These are phyloP conservation scores for Puccinia horiana DNA, from an alignment of 1,284 basidiomycete species.

Conservation along the genomic window DNA sequence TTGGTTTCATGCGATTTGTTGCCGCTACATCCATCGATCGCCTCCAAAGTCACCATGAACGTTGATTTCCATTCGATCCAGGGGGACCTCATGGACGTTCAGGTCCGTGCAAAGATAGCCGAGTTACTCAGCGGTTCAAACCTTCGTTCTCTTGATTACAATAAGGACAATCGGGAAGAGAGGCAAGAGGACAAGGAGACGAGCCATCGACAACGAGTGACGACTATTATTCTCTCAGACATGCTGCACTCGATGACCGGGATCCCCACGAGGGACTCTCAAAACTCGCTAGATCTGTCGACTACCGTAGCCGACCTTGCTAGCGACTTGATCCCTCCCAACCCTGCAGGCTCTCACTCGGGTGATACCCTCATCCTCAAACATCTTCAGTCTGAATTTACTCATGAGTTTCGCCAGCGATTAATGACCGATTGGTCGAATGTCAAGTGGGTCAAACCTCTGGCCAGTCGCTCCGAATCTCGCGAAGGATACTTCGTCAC, in stretches of 20 bases:
- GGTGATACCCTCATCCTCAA: constrained; percentile 33
- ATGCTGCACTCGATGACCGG: constrained; percentile 33
- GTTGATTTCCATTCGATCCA: constrained; percentile 17
- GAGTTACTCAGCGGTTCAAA: constrained; percentile 9
- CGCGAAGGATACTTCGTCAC: constrained; percentile 47
- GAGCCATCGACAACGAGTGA: background rate
- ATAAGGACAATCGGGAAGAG: background rate
- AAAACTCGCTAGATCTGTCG: constrained; percentile 29
- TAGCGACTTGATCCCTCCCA: background rate
- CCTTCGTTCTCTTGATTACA: background rate
- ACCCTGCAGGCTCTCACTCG: background rate
- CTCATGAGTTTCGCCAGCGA: constrained; percentile 10
- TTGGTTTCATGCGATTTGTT: constrained; percentile 39
- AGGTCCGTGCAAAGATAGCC: background rate
- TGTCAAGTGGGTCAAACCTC: constrained; percentile 44
- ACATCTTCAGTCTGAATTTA: constrained; percentile 44
- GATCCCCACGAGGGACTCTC: constrained; percentile 28
- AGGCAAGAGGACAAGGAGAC: background rate
- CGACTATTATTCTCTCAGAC: constrained; percentile 41
- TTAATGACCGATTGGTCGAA: constrained; percentile 19
- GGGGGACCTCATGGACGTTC: background rate
- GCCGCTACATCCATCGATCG: constrained; percentile 16
- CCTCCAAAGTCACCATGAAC: constrained; percentile 7
- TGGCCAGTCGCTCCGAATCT: constrained; percentile 41
- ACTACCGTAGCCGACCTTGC: constrained; percentile 7